These are phyloP conservation scores for Polyporus arcularius DNA, from an alignment of 768 basidiomycete genomes.

Conservation along the genomic window DNA sequence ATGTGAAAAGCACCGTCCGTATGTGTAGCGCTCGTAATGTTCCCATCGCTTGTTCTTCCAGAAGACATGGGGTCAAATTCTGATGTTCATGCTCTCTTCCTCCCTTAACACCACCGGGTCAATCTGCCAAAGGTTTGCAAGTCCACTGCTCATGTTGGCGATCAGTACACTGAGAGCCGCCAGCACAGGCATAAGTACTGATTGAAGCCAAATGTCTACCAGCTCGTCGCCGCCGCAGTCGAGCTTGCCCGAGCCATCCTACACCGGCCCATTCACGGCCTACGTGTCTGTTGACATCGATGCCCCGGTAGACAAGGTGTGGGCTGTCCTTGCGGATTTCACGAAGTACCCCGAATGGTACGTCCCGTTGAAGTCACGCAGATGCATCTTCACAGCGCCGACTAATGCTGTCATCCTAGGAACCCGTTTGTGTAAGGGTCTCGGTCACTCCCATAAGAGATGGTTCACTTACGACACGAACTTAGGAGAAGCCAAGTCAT, in stretches of 20 bases:
- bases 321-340: constrained; percentile 64
- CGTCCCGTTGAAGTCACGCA: constrained; percentile 3
- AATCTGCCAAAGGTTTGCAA: neutral
- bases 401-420: constrained; percentile 37
- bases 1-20: neutral
- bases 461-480: neutral
- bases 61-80: too few relatives aligned
- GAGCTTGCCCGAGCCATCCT: constrained; percentile 41
- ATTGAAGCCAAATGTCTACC: neutral
- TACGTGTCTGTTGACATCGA: constrained; percentile 54
- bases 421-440: constrained; percentile 63
- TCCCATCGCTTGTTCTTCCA: too few relatives aligned
- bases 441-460: neutral
- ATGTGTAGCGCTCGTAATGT: neutral
- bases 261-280: constrained; percentile 48
- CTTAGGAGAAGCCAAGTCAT: constrained; percentile 51
- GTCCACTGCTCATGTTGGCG: too few relatives aligned
- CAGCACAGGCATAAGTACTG: too few relatives aligned
- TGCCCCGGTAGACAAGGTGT: constrained; percentile 61
- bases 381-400: too few relatives aligned
- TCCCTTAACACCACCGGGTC: too few relatives aligned
- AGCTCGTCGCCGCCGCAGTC: neutral
- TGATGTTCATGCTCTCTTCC: too few relatives aligned
- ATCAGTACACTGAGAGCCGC: too few relatives aligned
- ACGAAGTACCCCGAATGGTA: constrained; percentile 64